Evolutionary conservation across 768 basidiomycete genomes (phyloP), one percentile per base, ranked within the genome.

Genomic region (Tulasnella sp.): DNA sequence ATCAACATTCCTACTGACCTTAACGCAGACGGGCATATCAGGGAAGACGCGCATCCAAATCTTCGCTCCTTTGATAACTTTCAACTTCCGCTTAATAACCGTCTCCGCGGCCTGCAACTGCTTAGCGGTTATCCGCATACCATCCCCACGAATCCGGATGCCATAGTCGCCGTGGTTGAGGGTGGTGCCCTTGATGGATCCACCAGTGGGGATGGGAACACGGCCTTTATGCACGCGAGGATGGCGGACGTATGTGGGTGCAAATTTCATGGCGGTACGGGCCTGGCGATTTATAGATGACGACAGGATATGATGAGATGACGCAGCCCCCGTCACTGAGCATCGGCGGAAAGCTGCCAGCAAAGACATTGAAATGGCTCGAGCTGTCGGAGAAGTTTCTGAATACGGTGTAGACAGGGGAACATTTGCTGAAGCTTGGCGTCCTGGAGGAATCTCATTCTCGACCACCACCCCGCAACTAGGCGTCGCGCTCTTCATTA

Each of bases 21-120:
- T 98, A 56, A 97, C 84, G 75, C 94, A 96, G 61, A 99, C 93
- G 2, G 94, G 93, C 61, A 96, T 84, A 73, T 98, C 93, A 3
- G 96, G 95, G 74, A 98, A 98, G 43, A 97, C 85, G 52, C 94
- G 78, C 71, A 95, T 67, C 69, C 80, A 93, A 44, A 92, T 81
- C 72, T 92, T 88, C 34, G 81, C 78, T 4, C 94, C 92, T 68
- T 97, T 97, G 47, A 97, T 77, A 10, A 81, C 70, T 73, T 96
- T 98, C 62, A 96, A 77, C 69, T 91, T 93, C 67, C 88, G 79
- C 76, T 87, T 85, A 60, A 98, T 82, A 47, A 91, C 85, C 58
- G 90, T 88, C 72, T 92, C 85, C 0, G 86, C 89, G 0, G 87
- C 84, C 55, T 81, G 79, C 17, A 99, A 80, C 74, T 95, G 92